Conservation (phyloP, 129 eudicot species). For the Logfia minima region DNA sequence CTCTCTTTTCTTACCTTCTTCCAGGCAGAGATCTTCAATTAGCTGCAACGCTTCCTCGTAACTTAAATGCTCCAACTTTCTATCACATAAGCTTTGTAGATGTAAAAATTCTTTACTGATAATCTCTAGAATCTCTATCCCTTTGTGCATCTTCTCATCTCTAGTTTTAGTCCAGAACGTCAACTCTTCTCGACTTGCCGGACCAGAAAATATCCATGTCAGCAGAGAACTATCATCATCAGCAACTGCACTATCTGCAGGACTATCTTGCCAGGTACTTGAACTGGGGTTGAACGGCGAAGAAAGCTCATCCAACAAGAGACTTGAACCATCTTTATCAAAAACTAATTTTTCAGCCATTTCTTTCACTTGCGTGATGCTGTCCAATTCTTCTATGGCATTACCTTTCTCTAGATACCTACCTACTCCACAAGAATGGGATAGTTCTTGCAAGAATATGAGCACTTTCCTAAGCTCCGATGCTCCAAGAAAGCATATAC, state of each 20-base stretch:
- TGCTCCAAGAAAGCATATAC: constrained; percentile 88
- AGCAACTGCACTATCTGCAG: constrained; percentile 42
- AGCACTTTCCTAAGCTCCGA: constrained; percentile 70
- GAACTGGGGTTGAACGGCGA: constrained; percentile 37
- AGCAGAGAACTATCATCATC: constrained; percentile 60
- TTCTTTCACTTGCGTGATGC: constrained; percentile 13
- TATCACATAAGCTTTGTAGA: constrained; percentile 71
- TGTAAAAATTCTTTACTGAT: constrained; percentile 66
- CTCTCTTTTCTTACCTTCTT: constrained; percentile 83
- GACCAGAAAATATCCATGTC: constrained; percentile 85
- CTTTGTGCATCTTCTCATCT: constrained; percentile 74
- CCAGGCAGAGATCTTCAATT: constrained; percentile 71
- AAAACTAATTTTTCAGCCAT: constrained; percentile 51
- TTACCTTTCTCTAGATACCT: constrained; percentile 58
- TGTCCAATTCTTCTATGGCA: constrained; percentile 46
- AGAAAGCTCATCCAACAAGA: constrained; percentile 60
- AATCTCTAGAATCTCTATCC: constrained; percentile 53
- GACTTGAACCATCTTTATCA: constrained; percentile 57
- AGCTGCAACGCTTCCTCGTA: constrained; percentile 77
- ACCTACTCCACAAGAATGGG: constrained; percentile 72
- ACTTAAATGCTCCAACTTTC: constrained; percentile 67
- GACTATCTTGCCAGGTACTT: constrained; percentile 17
- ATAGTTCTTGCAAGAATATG: constrained; percentile 68
- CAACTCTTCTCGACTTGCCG: constrained; percentile 64
- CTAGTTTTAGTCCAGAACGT: constrained; percentile 49